These are phyloP conservation scores for Neohortaea acidophila DNA, from an alignment of 495 filamentous ascomycete genomes.

Conservation along the genomic window DNA sequence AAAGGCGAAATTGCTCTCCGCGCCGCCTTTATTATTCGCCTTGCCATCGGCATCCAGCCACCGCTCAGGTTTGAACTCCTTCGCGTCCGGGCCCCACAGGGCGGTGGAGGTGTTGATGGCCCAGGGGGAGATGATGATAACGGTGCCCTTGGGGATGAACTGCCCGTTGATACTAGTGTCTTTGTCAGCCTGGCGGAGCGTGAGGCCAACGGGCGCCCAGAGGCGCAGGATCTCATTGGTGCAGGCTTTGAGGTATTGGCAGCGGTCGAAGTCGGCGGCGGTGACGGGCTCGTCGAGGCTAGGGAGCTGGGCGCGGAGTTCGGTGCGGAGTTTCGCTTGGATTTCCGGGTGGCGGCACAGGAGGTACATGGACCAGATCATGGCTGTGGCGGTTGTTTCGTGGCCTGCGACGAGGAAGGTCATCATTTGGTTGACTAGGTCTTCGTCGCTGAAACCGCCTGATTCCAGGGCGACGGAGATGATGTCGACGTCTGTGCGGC, in stretches of 20 bases:
- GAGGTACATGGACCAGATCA: constrained; percentile 46
- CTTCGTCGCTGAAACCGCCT: constrained; percentile 61
- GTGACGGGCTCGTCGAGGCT: constrained; percentile 36
- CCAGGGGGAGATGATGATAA: constrained; percentile 34
- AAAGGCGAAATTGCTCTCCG: constrained; percentile 26
- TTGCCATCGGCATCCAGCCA: constrained; percentile 23
- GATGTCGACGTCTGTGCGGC: constrained; percentile 50
- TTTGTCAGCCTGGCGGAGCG: constrained; percentile 43
- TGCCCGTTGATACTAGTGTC: constrained; percentile 49
- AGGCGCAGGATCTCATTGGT: constrained; percentile 46
- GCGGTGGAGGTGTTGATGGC: constrained; percentile 25
- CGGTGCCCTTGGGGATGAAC: constrained; percentile 40
- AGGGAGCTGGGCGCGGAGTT: constrained; percentile 49
- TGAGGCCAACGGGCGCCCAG: constrained; percentile 43
- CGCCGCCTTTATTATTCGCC: constrained; percentile 27
- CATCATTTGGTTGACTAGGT: constrained; percentile 83
- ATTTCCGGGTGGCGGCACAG: constrained; percentile 43
- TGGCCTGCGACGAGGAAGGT: constrained; percentile 89
- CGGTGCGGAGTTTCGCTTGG: constrained; percentile 43
- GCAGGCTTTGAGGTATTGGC: constrained; percentile 47
- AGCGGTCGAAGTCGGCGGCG: constrained; percentile 35
- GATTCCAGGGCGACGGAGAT: constrained; percentile 66
- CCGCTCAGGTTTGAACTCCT: constrained; percentile 32
- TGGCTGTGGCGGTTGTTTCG: constrained; percentile 51
- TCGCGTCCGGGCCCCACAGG: constrained; percentile 29